Evolutionary conservation across 2,329 filamentous ascomycete genomes (phyloP).

Genomic region (Lizonia empirigonia): DNA sequence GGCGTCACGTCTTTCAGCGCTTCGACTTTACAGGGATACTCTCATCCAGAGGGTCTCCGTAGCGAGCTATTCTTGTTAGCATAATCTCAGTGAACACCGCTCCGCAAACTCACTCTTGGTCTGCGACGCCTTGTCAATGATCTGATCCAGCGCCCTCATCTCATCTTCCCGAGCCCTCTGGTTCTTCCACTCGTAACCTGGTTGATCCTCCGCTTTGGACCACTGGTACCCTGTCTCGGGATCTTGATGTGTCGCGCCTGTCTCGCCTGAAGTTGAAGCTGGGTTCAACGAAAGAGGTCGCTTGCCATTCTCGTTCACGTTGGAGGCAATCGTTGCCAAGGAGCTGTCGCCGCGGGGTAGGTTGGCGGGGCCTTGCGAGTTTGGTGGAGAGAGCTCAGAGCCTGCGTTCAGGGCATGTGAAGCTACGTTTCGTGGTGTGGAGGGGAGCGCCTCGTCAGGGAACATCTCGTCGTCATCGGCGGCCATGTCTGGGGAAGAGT

Average conservation of each 20-base stretch:
- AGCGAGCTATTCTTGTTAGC: slow-evolving; percentile 35
- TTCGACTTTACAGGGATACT: slow-evolving; percentile 32
- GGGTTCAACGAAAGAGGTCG: slow-evolving; percentile 33
- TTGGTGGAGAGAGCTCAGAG: slow-evolving; percentile 61
- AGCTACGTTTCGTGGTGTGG: slow-evolving; percentile 50
- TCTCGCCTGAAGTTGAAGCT: slow-evolving; percentile 13
- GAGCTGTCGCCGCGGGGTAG: slow-evolving; percentile 31
- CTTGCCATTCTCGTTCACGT: slow-evolving; percentile 48
- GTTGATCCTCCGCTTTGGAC: slow-evolving; percentile 45
- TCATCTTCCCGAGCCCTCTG: slow-evolving; percentile 46
- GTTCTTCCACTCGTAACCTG: slow-evolving; percentile 48
- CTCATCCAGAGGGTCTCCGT: slow-evolving; percentile 46
- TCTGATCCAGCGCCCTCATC: slow-evolving; percentile 40
- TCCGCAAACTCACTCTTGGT: slow-evolving; percentile 38
- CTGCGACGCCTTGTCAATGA: slow-evolving; percentile 43
- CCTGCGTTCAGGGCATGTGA: slow-evolving; percentile 33
- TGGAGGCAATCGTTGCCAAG: slow-evolving; percentile 25
- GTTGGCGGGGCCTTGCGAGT: slow-evolving; percentile 52
- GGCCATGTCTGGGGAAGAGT: slow-evolving; percentile 48
- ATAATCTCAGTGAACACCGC: background rate
- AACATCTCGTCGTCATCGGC: slow-evolving; percentile 51
- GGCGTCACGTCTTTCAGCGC: slow-evolving; percentile 28
- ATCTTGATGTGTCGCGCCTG: slow-evolving; percentile 19
- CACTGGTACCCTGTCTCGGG: slow-evolving; percentile 47
- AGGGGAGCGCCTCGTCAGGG: slow-evolving; percentile 51